Evolutionary conservation across 352 stramenopile species (phyloP).

Genomic region (Pythium insidiosum): DNA sequence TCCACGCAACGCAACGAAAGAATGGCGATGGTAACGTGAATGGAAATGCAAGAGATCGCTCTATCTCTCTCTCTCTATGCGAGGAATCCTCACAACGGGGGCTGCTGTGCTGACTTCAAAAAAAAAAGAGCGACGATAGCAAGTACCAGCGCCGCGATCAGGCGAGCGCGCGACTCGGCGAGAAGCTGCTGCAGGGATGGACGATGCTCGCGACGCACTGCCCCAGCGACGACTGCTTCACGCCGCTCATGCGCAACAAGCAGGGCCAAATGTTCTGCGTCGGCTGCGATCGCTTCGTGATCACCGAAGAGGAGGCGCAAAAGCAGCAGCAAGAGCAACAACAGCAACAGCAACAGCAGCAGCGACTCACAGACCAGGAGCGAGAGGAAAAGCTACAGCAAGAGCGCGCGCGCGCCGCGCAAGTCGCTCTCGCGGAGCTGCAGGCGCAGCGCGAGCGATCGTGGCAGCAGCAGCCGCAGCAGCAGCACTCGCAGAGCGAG

Average conservation of each 20-base stretch:
- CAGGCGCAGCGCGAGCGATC: not conserved
- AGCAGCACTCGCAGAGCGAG: slow-evolving; percentile 2
- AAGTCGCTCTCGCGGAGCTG: slow-evolving; percentile 5
- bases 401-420: not conserved
- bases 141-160: slow-evolving; percentile 68
- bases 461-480: not conserved
- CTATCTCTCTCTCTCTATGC: too few relatives aligned
- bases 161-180: slow-evolving; percentile 58
- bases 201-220: slow-evolving; percentile 66
- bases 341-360: not conserved
- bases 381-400: not conserved
- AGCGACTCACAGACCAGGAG: slow-evolving; percentile 8
- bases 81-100: too few relatives aligned
- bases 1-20: too few relatives aligned
- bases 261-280: slow-evolving; percentile 78
- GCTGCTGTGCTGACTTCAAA: too few relatives aligned
- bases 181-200: slow-evolving; percentile 84
- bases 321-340: slow-evolving; percentile 33
- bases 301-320: slow-evolving; percentile 66
- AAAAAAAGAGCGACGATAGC: too few relatives aligned
- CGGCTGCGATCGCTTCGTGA: slow-evolving; percentile 60
- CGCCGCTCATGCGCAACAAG: slow-evolving; percentile 71
- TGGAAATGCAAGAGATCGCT: too few relatives aligned
- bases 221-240: slow-evolving; percentile 62
- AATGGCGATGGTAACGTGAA: too few relatives aligned